phyloP scores from a whole-genome alignment of 2,329 filamentous ascomycete genomes.

The Gremmenia infestans region DNA sequence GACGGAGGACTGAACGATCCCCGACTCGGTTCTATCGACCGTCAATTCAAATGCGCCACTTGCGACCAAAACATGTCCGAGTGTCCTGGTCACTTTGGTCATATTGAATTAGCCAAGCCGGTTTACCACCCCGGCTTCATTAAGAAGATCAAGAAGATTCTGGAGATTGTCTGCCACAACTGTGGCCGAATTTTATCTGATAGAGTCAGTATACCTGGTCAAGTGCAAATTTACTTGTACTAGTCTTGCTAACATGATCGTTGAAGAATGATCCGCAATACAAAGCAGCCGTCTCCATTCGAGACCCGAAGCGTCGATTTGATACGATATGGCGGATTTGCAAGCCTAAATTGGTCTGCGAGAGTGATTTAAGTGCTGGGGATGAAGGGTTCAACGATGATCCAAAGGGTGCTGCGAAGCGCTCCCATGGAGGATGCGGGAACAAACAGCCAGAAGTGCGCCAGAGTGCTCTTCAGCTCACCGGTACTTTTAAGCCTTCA shows the following conservation, averaged over 20 bases:
- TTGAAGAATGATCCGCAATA: slow-evolving; percentile 80
- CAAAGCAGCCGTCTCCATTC: slow-evolving; percentile 70
- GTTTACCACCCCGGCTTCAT: slow-evolving; percentile 96
- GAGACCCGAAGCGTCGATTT: slow-evolving; percentile 93
- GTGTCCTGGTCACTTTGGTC: slow-evolving; percentile 96
- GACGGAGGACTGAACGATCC: slow-evolving; percentile 93
- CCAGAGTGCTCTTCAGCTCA: slow-evolving; percentile 79
- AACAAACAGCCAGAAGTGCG: slow-evolving; percentile 86
- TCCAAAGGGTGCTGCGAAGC: slow-evolving; percentile 45
- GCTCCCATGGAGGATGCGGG: slow-evolving; percentile 82
- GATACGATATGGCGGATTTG: slow-evolving; percentile 87
- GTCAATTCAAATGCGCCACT: slow-evolving; percentile 91
- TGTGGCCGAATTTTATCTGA: slow-evolving; percentile 97
- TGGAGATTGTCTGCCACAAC: slow-evolving; percentile 98
- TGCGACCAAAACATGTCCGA: slow-evolving; percentile 94
- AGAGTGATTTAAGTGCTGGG: slow-evolving; percentile 66
- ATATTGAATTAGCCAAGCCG: slow-evolving; percentile 94
- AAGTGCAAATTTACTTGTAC: slow-evolving; percentile 44
- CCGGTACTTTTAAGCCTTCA: slow-evolving; percentile 64
- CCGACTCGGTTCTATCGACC: slow-evolving; percentile 91
- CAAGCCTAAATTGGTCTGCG: slow-evolving; percentile 81
- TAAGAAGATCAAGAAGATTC: slow-evolving; percentile 97
- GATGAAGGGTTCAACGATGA: slow-evolving; percentile 65
- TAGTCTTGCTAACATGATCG: slow-evolving; percentile 55
- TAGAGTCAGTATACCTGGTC: slow-evolving; percentile 79